Evolutionary conservation across 225 moss, liverwort and hornwort species (phyloP).

Genomic region (Pseudisothecium myosuroides): DNA sequence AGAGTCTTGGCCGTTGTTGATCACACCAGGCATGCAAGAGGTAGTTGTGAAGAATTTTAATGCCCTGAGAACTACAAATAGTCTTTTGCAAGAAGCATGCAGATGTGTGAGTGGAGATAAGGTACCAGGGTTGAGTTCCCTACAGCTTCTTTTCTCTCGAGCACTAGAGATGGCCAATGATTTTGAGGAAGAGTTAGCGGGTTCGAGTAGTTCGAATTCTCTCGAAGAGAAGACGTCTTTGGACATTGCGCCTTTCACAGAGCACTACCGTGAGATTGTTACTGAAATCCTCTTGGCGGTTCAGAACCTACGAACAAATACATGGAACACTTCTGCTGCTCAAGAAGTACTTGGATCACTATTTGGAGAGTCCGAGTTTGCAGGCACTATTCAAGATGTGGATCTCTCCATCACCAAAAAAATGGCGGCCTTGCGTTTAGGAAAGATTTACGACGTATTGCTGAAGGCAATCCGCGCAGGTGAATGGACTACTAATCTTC

Average conservation of each 20-base stretch:
- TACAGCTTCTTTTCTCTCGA: conserved; percentile 49
- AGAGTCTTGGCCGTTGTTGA: conserved; percentile 65
- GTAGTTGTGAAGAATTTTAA: conserved; percentile 39
- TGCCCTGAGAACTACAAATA: conserved; percentile 20
- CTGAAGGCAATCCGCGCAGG: conserved; percentile 33
- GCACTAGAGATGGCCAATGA: conserved; percentile 34
- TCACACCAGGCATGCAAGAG: conserved; percentile 59
- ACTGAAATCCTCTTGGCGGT: conserved; percentile 62
- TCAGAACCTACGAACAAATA: conserved; percentile 35
- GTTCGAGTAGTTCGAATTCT: background rate
- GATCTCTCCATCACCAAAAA: conserved; percentile 50
- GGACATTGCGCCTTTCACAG: conserved; percentile 14
- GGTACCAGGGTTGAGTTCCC: conserved; percentile 42
- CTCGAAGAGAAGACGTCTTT: background rate
- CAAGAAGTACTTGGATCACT: conserved; percentile 10
- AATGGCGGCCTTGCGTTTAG: conserved; percentile 52
- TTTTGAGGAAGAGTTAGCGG: conserved; percentile 29
- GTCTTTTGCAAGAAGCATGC: conserved; percentile 22
- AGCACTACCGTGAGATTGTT: conserved; percentile 40
- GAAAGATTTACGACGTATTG: conserved; percentile 37
- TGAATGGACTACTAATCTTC: background rate
- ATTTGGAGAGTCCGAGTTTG: conserved; percentile 9
- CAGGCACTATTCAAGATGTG: conserved; percentile 43
- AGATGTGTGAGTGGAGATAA: background rate
- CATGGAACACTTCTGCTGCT: background rate